Base-by-base conservation (phyloP, 2,329 filamentous ascomycete genomes). In the Pezizomycotina sp. region DNA sequence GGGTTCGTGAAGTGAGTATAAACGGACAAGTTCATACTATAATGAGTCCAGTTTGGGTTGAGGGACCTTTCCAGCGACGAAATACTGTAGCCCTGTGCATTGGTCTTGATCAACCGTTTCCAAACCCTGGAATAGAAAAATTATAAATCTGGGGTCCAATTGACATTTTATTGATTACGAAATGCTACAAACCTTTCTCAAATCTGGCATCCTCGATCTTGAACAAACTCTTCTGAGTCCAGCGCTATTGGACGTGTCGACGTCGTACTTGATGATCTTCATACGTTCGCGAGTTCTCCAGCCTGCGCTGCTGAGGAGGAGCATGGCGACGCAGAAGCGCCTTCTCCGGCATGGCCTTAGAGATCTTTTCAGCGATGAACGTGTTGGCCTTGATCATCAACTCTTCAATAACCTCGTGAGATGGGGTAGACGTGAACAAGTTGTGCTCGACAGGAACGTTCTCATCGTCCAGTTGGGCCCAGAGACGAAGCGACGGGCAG, bases 1-100 rank as follows among this genome's bases (percentile, higher is more conserved):
- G 89, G 89, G 57, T 82, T 86, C 23, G 86, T 95, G 61, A 95
- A 95, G 58, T 98, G 89, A 50, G 89, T 95, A 65, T 93, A 98
- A 8, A 92, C 61, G 1, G 86, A 83, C 36, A 92, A 62, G 60
- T 98, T 98, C 34, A 95, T 66, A 9, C 82, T 77, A 58, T 91
- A 98, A 60, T 98, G 86, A 43, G 78, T 71, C 61, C 79, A 77
- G 47, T 84, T 65, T 45, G 81, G n/a, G 76, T 58, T 79, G 75
- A 26, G 71, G 61, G 21, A 77, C 72, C 64, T 82, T 91, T 54
- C 79, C 73, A 36, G 77, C 69, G 50, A 95, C 77, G 53, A 74
- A 91, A 63, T 98, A 98, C 60, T 93, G n/a, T 95, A 54, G 84
- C 89, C 45, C 86, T 79, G 52, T 80, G 77, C 83, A 95, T 92